Percentiles rank a stretch among this genome's conserved stretches.
Conservation (phyloP, 2,329 filamentous ascomycete genomes). For the Penicillium sp. region DNA sequence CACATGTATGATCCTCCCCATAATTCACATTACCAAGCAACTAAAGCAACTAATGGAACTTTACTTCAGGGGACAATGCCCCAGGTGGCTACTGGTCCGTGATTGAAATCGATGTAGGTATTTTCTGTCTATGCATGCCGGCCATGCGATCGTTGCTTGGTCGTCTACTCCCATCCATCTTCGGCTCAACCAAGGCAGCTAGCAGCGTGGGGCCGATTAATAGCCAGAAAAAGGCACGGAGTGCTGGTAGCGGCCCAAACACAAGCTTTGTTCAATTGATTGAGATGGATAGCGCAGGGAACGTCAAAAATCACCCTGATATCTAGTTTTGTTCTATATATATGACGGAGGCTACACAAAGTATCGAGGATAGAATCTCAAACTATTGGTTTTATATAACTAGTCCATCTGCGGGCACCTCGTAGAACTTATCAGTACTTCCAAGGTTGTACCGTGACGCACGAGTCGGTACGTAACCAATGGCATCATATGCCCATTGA, state of each 20-base stretch:
- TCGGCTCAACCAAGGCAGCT: conserved; percentile 2
- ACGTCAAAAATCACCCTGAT: background rate
- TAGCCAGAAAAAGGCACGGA: conserved; percentile 6
- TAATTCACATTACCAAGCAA: background rate
- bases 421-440: no score
- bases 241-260: background rate
- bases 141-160: conserved; percentile 16
- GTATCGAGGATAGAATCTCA: no score
- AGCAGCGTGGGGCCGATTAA: background rate
- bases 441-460: no score
- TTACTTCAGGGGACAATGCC: conserved; percentile 16
- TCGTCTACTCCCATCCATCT: conserved; percentile 11
- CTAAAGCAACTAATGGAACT: background rate
- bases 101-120: conserved; percentile 16
- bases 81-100: conserved; percentile 19
- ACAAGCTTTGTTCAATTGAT: conserved; percentile 10
- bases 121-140: conserved; percentile 20
- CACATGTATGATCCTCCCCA: conserved; percentile 2
- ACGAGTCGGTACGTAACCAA: no score
- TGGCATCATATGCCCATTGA: no score
- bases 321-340: no score
- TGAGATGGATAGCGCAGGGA: conserved; percentile 3
- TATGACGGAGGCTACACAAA: no score
- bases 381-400: no score
- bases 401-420: no score